Evolutionary conservation across 306 rosid species (phyloP).

Genomic region (Vigna unguiculata): DNA sequence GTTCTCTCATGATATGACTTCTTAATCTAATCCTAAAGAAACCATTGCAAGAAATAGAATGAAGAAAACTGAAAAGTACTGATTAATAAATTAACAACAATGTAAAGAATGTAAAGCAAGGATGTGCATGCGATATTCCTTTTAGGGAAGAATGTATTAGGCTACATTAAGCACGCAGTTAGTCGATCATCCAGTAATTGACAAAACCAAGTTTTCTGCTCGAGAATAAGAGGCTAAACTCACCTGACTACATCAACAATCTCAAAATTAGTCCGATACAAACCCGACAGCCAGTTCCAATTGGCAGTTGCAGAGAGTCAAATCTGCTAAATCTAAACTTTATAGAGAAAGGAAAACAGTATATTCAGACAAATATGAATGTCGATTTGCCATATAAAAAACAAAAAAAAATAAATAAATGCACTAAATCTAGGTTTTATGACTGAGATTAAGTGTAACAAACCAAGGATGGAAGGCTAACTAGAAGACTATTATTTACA

Average conservation of each 20-base stretch:
- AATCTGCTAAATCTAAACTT: slow-evolving; percentile 29
- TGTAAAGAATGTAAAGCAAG: slow-evolving; percentile 24
- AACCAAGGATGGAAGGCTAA: slow-evolving; percentile 12
- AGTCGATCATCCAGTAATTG: neutral
- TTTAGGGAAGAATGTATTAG: slow-evolving; percentile 1
- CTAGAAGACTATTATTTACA: slow-evolving; percentile 12
- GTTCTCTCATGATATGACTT: slow-evolving; percentile 1
- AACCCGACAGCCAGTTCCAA: slow-evolving; percentile 11
- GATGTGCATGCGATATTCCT: neutral
- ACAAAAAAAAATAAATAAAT: neutral
- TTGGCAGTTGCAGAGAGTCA: slow-evolving; percentile 24
- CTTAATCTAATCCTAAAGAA: slow-evolving; percentile 26
- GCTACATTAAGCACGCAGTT: slow-evolving; percentile 5
- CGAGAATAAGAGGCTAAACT: neutral
- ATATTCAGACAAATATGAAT: neutral
- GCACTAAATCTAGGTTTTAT: slow-evolving; percentile 6
- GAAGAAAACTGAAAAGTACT: neutral
- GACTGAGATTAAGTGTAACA: slow-evolving; percentile 1
- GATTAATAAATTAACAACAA: neutral
- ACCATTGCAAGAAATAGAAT: slow-evolving; percentile 15
- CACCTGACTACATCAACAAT: slow-evolving; percentile 8
- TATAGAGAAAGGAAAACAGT: neutral
- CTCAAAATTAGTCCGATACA: slow-evolving; percentile 9
- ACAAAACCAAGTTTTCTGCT: slow-evolving; percentile 1
- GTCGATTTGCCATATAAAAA: slow-evolving; percentile 14